Percentiles rank a stretch among this genome's conserved stretches.
These are phyloP conservation scores for Cynara cardunculus DNA, from an alignment of 129 eudicot genomes.

Conservation along the genomic window DNA sequence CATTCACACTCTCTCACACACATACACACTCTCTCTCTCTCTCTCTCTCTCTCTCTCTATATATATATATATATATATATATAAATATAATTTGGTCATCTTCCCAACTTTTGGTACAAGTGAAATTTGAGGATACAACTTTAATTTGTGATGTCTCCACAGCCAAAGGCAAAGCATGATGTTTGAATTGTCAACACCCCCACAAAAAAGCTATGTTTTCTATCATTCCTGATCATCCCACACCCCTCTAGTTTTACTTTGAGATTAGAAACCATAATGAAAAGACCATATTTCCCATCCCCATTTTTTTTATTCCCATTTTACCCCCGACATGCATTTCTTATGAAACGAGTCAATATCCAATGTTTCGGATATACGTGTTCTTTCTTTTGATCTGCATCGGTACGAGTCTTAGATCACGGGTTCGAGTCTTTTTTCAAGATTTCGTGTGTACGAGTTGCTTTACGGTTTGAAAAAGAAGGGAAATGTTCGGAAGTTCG, in stretches of 20 bases:
- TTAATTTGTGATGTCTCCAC: neutral
- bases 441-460: neutral
- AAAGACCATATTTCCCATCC: neutral
- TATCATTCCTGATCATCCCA: neutral
- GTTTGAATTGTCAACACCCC: constrained; percentile 16
- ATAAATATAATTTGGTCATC: neutral
- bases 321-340: neutral
- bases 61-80: no score
- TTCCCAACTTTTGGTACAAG: neutral
- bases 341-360: neutral
- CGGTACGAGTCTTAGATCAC: neutral
- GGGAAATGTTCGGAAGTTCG: neutral
- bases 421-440: neutral
- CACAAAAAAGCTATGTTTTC: constrained; percentile 10
- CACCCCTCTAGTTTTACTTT: neutral
- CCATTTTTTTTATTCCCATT: neutral
- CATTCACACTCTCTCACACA: neutral
- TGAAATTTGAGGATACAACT: constrained; percentile 7
- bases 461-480: neutral
- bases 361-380: neutral
- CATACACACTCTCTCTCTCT: no score
- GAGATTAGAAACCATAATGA: neutral
- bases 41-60: neutral
- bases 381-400: no score
- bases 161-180: constrained; percentile 6